Percentiles rank a stretch among this genome's conserved stretches.
These are phyloP conservation scores for Starmerella apicola DNA, from an alignment of 805 yeast species.

Conservation along the genomic window DNA sequence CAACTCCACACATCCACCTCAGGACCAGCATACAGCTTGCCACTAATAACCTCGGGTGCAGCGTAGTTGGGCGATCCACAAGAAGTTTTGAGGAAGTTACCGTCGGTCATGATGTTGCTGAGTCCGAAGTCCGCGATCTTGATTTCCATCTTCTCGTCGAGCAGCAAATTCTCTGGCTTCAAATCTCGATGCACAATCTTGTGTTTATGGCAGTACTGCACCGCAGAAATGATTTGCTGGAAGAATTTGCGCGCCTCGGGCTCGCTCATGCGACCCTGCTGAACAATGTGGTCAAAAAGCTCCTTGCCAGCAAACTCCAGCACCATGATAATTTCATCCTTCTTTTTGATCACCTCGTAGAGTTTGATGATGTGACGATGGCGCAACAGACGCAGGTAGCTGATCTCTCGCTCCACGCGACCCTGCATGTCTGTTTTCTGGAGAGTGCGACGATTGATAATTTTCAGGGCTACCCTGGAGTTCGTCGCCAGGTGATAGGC, in stretches of 20 bases:
- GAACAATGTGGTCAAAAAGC: slow-evolving; percentile 88
- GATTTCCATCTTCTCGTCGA: slow-evolving; percentile 82
- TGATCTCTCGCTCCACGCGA: slow-evolving; percentile 84
- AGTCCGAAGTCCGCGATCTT: slow-evolving; percentile 95
- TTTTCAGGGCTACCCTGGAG: slow-evolving; percentile 83
- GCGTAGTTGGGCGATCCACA: slow-evolving; percentile 98
- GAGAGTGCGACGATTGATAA: slow-evolving; percentile 80
- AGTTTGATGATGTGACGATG: slow-evolving; percentile 95
- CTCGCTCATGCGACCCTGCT: slow-evolving; percentile 85
- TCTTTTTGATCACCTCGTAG: slow-evolving; percentile 88
- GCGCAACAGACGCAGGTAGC: slow-evolving; percentile 72
- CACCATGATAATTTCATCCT: slow-evolving; percentile 94
- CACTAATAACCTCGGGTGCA: slow-evolving; percentile 93
- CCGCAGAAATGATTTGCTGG: slow-evolving; percentile 93
- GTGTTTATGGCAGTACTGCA: slow-evolving; percentile 90
- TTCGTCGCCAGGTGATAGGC: slow-evolving; percentile 86
- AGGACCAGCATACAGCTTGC: slow-evolving; percentile 92
- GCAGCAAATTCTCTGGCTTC: slow-evolving; percentile 83
- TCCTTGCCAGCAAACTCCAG: slow-evolving; percentile 96
- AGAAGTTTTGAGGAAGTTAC: slow-evolving; percentile 83
- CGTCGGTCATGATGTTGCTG: slow-evolving; percentile 94
- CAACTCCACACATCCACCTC: slow-evolving; percentile 98
- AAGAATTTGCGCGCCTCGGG: slow-evolving; percentile 84
- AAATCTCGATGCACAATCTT: slow-evolving; percentile 93
- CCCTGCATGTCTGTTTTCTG: slow-evolving; percentile 97